Conservation (phyloP, 306 rosid species). For the Begonia peltatifolia region DNA sequence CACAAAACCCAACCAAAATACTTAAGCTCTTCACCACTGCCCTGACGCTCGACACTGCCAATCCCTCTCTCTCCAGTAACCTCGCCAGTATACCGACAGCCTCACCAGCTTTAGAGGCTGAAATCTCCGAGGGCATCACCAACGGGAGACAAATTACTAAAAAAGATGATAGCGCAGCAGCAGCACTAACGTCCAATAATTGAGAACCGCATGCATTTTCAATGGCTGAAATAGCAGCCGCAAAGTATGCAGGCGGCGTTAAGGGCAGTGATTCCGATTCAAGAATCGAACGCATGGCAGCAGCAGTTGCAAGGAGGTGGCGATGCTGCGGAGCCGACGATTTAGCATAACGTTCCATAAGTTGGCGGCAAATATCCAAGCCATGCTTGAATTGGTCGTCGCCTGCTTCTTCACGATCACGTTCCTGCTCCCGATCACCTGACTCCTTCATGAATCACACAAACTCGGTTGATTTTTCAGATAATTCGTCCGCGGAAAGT, state of each 20-base stretch:
- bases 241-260: slow-evolving; percentile 56
- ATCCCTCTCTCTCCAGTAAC: slow-evolving; percentile 26
- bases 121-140: slow-evolving; percentile 24
- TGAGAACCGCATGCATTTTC: slow-evolving; percentile 22
- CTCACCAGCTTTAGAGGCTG: slow-evolving; percentile 29
- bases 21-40: slow-evolving; percentile 73
- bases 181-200: slow-evolving; percentile 36
- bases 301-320: slow-evolving; percentile 75
- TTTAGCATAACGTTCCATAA: slow-evolving; percentile 80
- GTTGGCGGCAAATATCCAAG: slow-evolving; percentile 67
- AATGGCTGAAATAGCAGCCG: slow-evolving; percentile 48
- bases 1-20: slow-evolving; percentile 60
- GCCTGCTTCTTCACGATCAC: slow-evolving; percentile 15
- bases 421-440: slow-evolving; percentile 4
- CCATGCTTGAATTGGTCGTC: slow-evolving; percentile 25
- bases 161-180: slow-evolving; percentile 55
- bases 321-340: slow-evolving; percentile 79
- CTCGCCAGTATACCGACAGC: slow-evolving; percentile 30
- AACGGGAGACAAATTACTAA: slow-evolving; percentile 49
- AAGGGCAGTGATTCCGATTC: slow-evolving; percentile 57
- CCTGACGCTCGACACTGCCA: slow-evolving; percentile 43
- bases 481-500: too few species aligned
- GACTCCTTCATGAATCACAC: too few species aligned
- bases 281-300: slow-evolving; percentile 60
- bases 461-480: too few species aligned